A percentile compares a stretch with the other conserved stretches of the same genome.
Conservation (phyloP, 257 asterid genomes). For the Solanum bukasovii region DNA sequence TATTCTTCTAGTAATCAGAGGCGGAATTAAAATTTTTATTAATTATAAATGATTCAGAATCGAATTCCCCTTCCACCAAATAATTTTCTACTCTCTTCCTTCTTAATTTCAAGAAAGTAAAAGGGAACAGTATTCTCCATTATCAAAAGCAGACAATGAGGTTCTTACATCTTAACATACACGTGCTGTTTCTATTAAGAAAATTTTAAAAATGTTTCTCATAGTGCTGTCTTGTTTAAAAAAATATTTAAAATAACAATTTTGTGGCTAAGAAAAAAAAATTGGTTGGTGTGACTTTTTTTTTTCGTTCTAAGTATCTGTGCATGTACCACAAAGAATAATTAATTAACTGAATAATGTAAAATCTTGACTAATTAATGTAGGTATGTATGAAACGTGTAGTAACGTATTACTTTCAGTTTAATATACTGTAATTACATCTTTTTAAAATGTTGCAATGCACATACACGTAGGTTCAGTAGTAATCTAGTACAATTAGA, state of each 20-base stretch:
- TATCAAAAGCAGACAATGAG: background rate
- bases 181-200: background rate
- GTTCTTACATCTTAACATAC: background rate
- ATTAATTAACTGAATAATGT: background rate
- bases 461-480: background rate
- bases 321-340: background rate
- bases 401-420: background rate
- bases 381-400: background rate
- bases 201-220: background rate
- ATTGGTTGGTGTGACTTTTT: background rate
- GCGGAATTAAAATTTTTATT: too few species aligned
- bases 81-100: background rate
- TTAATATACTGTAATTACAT: background rate
- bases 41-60: background rate
- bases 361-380: background rate
- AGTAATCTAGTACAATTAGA: background rate
- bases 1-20: too few species aligned
- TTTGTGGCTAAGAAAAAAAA: background rate
- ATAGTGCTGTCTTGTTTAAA: background rate
- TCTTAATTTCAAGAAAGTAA: background rate
- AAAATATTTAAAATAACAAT: accelerated
- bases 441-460: background rate
- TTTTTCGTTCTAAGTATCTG: background rate
- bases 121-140: background rate
- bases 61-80: background rate